These are phyloP conservation scores for Globisporangium lucens DNA, from an alignment of 352 stramenopile species.

Conservation along the genomic window DNA sequence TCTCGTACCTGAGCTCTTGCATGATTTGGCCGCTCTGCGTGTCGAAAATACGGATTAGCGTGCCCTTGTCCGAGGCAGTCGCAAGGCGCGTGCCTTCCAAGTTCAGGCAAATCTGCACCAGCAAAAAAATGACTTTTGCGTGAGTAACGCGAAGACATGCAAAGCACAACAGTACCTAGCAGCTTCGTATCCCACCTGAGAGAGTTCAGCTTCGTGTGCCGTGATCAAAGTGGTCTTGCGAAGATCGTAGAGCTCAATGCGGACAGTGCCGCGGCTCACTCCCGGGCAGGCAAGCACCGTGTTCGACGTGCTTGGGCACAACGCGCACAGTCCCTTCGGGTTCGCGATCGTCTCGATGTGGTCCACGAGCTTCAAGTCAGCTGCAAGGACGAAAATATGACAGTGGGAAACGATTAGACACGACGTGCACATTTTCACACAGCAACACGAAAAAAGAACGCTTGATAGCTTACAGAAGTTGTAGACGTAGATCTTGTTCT, in stretches of 20 bases:
- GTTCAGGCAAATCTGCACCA: slow-evolving; percentile 86
- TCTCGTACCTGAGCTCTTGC: slow-evolving; percentile 69
- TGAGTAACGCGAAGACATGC: background rate
- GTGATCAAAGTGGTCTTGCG: slow-evolving; percentile 94
- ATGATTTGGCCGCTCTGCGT: slow-evolving; percentile 91
- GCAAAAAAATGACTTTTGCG: background rate
- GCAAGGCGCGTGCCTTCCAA: slow-evolving; percentile 93
- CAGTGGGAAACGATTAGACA: slow-evolving; percentile 11
- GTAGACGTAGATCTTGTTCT: slow-evolving; percentile 98
- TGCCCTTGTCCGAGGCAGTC: slow-evolving; percentile 96
- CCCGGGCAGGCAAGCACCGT: slow-evolving; percentile 96
- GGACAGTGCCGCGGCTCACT: slow-evolving; percentile 87
- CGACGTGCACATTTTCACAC: background rate
- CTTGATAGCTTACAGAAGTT: slow-evolving; percentile 84
- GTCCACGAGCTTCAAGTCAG: slow-evolving; percentile 96
- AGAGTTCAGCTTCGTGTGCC: slow-evolving; percentile 93
- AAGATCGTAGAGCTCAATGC: slow-evolving; percentile 97
- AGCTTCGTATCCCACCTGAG: slow-evolving; percentile 43
- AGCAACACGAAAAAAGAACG: background rate
- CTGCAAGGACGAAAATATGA: slow-evolving; percentile 27
- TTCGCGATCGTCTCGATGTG: slow-evolving; percentile 99
- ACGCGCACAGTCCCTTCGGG: slow-evolving; percentile 91
- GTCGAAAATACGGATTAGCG: slow-evolving; percentile 97
- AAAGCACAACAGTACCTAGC: background rate
- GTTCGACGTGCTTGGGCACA: slow-evolving; percentile 91